A percentile compares a stretch with the other conserved stretches of the same genome.
Evolutionary conservation across 2,329 filamentous ascomycete genomes (phyloP).

Genomic region (Esteya vermicola): DNA sequence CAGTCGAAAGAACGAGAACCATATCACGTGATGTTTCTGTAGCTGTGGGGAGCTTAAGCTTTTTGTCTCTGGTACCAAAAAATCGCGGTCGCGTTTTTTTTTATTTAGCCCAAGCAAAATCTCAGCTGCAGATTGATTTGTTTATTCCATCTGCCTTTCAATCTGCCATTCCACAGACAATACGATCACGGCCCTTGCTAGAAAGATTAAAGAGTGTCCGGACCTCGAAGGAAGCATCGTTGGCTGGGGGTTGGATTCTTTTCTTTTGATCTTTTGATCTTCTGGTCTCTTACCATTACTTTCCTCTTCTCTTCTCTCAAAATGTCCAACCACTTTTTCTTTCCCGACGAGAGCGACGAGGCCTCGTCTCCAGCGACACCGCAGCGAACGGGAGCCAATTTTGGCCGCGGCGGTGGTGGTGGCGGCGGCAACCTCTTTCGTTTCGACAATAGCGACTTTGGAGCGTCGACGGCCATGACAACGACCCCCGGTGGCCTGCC

Average conservation of each 20-base stretch:
- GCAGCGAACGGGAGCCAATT: too few species aligned
- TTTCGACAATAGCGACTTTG: too few species aligned
- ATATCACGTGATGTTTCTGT: neutral
- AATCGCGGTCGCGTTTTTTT: slow-evolving; percentile 2
- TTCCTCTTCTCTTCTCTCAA: neutral
- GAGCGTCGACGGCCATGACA: slow-evolving; percentile 14
- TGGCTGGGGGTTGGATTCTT: too few species aligned
- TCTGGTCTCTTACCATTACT: neutral
- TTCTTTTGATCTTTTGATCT: neutral
- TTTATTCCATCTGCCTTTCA: too few species aligned
- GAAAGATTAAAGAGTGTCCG: neutral
- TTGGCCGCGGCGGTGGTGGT: neutral
- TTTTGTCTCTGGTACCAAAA: neutral
- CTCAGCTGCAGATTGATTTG: too few species aligned
- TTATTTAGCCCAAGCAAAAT: neutral
- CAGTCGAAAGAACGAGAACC: too few species aligned
- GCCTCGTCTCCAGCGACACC: slow-evolving; percentile 9
- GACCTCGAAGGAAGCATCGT: too few species aligned
- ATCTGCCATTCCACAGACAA: neutral
- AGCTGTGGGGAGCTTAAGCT: slow-evolving; percentile 1
- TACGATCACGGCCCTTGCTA: too few species aligned
- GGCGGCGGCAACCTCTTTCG: slow-evolving; percentile 18
- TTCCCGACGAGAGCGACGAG: slow-evolving; percentile 10
- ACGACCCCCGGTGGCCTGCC: slow-evolving; percentile 17
- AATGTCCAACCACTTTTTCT: slow-evolving; percentile 10